phyloP scores from a whole-genome alignment of 2,329 filamentous ascomycete genomes.

The Pleurostoma richardsiae region DNA sequence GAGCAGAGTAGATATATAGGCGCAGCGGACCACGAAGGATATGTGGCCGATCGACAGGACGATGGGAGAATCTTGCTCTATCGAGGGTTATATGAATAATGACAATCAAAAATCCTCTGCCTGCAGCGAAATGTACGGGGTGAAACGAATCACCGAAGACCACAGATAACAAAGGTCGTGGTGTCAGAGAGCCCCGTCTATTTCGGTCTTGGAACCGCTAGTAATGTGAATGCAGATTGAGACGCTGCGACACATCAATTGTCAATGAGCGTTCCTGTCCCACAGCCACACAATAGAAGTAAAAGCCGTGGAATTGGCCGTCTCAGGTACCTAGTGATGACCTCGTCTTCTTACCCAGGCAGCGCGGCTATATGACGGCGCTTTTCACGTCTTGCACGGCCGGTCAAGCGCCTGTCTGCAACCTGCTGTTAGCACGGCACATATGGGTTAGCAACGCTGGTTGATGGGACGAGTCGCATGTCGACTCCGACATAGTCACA shows the following conservation, averaged over 20 bases:
- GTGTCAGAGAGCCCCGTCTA: slow-evolving; percentile 57
- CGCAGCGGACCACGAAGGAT: background rate
- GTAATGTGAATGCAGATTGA: slow-evolving; percentile 49
- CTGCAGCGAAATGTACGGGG: slow-evolving; percentile 44
- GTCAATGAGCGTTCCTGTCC: slow-evolving; percentile 38
- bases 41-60: background rate
- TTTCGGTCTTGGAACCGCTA: slow-evolving; percentile 52
- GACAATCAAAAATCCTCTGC: background rate
- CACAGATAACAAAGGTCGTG: slow-evolving; percentile 28
- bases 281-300: background rate
- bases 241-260: slow-evolving; percentile 48
- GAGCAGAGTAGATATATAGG: background rate
- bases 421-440: too few relatives aligned
- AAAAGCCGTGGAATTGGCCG: too few relatives aligned
- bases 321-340: too few relatives aligned
- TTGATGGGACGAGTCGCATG: too few relatives aligned
- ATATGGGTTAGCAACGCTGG: too few relatives aligned
- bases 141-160: slow-evolving; percentile 59
- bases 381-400: too few relatives aligned
- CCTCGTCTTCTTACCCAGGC: too few relatives aligned
- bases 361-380: too few relatives aligned
- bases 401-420: too few relatives aligned
- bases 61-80: background rate
- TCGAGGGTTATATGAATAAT: background rate
- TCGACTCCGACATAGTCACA: too few relatives aligned